These are phyloP conservation scores for Tricholoma sp. DNA, from an alignment of 768 basidiomycete species.

Conservation along the genomic window DNA sequence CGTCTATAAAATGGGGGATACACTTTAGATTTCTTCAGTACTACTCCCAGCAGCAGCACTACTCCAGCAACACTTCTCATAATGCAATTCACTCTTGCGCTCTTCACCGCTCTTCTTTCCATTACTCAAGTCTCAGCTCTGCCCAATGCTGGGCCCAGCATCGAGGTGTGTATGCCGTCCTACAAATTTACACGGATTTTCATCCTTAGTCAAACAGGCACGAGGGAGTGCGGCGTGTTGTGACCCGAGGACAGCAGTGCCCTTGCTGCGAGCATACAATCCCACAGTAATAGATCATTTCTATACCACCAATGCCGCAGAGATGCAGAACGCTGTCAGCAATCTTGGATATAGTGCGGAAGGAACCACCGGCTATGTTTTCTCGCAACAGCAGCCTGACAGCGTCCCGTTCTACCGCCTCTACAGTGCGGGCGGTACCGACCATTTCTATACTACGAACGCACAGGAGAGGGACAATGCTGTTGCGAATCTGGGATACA, in stretches of 20 bases:
- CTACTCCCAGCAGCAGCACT: background rate
- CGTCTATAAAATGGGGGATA: background rate
- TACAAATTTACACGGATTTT: background rate
- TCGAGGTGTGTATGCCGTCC: background rate
- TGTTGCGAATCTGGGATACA: background rate
- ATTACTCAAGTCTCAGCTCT: background rate
- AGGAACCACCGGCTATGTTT: slow-evolving; percentile 13
- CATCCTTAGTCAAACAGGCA: background rate
- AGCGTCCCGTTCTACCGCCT: too few species aligned
- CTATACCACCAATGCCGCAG: slow-evolving; percentile 10
- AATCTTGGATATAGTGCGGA: slow-evolving; percentile 9
- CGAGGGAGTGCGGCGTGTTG: slow-evolving; percentile 3
- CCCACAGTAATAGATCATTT: slow-evolving; percentile 4
- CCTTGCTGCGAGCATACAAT: slow-evolving; percentile 7
- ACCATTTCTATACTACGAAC: too few species aligned
- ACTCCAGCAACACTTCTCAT: background rate
- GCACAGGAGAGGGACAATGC: too few species aligned
- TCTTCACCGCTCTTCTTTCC: background rate
- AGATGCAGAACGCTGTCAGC: slow-evolving; percentile 9
- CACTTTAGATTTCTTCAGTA: background rate
- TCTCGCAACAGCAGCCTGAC: too few species aligned
- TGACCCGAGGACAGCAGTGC: slow-evolving; percentile 6
- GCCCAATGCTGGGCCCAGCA: background rate
- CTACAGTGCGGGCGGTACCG: too few species aligned
- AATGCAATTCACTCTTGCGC: background rate